phyloP scores from a whole-genome alignment of 176 grass and related monocot species.

The Ensete glaucum region DNA sequence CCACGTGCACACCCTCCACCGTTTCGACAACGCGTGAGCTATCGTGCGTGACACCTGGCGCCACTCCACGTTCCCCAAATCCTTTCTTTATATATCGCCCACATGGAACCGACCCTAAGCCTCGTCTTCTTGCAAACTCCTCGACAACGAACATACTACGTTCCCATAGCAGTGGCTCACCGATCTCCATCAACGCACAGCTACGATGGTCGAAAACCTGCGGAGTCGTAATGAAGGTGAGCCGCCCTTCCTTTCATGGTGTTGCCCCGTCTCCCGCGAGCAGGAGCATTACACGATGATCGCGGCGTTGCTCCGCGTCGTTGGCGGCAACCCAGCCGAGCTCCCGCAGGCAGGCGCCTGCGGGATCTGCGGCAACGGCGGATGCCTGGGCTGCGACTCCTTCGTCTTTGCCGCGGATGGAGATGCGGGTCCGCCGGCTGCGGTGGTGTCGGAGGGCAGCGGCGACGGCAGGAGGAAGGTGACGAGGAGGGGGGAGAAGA shows the following conservation, averaged over 20 bases:
- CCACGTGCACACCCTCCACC: no score
- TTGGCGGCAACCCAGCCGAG: not conserved
- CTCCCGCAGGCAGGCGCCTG: conserved; percentile 16
- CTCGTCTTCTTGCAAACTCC: no score
- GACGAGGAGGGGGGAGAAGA: conserved; percentile 20
- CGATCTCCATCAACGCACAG: not conserved
- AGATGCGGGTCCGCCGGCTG: not conserved
- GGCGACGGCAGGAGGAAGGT: not conserved
- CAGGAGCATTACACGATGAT: not conserved
- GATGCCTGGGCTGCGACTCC: conserved; percentile 40
- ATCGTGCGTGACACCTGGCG: no score
- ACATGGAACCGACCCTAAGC: no score
- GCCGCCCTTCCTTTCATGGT: not conserved
- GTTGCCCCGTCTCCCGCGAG: not conserved
- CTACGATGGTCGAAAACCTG: not conserved
- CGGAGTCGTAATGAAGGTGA: not conserved
- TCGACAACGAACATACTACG: no score
- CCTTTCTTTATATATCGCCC: no score
- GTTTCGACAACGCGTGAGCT: no score
- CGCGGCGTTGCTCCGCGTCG: not conserved
- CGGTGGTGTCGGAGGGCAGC: conserved; percentile 18
- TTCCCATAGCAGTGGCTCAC: no score
- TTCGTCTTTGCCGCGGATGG: not conserved
- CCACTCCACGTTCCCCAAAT: no score
- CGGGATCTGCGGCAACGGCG: conserved; percentile 29